Evolutionary conservation across 371 early-diverging fungal genomes (phyloP), one percentile per base, ranked within the genome.

Genomic region (Mucor racemosus): DNA sequence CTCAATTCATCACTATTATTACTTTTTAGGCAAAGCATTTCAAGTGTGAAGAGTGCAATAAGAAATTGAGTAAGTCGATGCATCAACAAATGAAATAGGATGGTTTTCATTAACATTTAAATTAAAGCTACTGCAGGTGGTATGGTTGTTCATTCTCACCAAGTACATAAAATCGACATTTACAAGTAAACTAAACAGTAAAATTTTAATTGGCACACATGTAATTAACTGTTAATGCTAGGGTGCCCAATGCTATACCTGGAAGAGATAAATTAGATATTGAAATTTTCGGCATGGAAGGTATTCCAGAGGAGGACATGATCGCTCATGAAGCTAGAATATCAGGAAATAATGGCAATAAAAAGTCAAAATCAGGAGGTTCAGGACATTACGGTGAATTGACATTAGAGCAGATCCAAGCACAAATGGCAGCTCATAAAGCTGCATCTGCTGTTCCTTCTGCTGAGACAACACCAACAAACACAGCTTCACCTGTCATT

Each of bases 261-360:
- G 96, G 96, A 42, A 88, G 96, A 62, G 96, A 96, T 54, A 85
- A 88, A 13, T 75, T 88, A 31, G 95, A 97, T 19, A 79, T 95
- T 60, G 96, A 97, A 71, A 96, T 98, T 58, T 95, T 95, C 77
- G 98, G 97, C 26, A 98, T 95, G 93, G 91, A 91, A 66, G 97
- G 97, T 7, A 91, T 98, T 46, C 98, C 98, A 13, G 87, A 84
- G 44, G 91, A 87, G 58, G 96, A 97, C 74, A 72, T 91, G 38
- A 76, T 81, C 9, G 90, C 88, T 6, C 90, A 94, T 65, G 84
- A 88, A 65, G 73, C 71, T 19, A 84, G 85, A 60, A 66, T 84
- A 59, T 41, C 64, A 17, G 78, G 75, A 14, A 55, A 48, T 36
- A 67, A 69, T n/a, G 60, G 69, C 9, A 63, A 70, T 5, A 74